Evolutionary conservation across 202 grass and related monocot species (phyloP).

Genomic region (Schoenoplectus triqueter): DNA sequence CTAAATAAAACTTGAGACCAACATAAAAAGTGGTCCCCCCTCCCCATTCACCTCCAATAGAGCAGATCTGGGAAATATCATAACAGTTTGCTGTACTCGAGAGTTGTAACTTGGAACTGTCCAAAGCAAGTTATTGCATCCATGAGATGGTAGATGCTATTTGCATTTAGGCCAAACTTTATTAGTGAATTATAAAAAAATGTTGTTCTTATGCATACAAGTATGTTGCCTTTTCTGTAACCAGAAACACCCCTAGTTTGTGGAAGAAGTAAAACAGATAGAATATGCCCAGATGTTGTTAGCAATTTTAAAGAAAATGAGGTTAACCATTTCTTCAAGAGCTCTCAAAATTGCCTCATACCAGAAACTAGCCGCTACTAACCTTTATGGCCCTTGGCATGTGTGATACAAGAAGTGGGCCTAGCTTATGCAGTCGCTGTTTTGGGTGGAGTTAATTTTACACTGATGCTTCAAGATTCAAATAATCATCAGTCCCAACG

Average conservation of each 20-base stretch:
- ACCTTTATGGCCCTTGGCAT: constrained; percentile 45
- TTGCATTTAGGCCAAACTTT: neutral
- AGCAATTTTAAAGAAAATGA: neutral
- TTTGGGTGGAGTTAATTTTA: constrained; percentile 49
- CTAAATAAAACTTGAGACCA: no score
- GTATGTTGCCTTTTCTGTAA: neutral
- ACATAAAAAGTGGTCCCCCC: no score
- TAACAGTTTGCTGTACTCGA: neutral
- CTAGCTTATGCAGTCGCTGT: constrained; percentile 55
- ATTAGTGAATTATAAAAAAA: neutral
- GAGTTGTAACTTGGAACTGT: neutral
- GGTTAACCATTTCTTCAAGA: neutral
- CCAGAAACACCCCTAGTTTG: neutral
- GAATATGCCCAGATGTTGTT: neutral
- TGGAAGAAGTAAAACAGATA: neutral
- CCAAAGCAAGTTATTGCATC: neutral
- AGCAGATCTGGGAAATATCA: neutral
- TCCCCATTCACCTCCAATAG: no score
- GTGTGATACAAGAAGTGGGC: constrained; percentile 51
- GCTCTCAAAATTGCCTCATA: neutral
- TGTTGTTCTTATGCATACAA: neutral
- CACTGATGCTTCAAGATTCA: constrained; percentile 45
- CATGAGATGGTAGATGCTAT: neutral
- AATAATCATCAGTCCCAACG: constrained; percentile 65
- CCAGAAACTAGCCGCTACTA: neutral